Base-by-base conservation (phyloP, 805 yeast species). In the Saturnispora sekii region DNA sequence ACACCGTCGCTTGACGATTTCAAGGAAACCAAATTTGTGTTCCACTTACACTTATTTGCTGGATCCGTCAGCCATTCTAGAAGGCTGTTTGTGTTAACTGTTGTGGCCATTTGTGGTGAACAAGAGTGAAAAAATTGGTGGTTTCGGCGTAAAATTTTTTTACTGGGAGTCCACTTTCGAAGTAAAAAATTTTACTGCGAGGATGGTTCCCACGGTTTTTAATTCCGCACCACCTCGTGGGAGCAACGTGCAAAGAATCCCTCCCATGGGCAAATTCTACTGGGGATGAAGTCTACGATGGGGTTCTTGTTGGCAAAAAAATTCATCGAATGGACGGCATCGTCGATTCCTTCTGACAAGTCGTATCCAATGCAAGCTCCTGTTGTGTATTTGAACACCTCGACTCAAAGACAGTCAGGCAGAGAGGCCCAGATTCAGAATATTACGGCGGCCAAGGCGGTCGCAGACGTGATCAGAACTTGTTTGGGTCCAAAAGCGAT, bases 391-490 rank as follows among this genome's bases (percentile, higher is more conserved):
- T 73, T 83, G 79, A 83, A 90, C 70, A 84, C 97, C 26, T 76
- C 85, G 42, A 84, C 89, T 50, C 95, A 87, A 62, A 81, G 98
- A 60, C 95, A 93, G 62, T 80, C 88, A 33, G 98, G 98, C 38
- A 87, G 97, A 55, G 88, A 88, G 64, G 99, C 99, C 2, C 99
- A 93, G 67, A 74, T 86, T 50, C 85, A 96, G 50, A 94, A 93
- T 62, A 90, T 93, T 67, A 87, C 97, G 5, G 98, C 99, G 4
- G 99, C 99, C n/a, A 93, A 93, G 61, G 96, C 98, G 2, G 97
- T 90, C 35, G 94, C 97, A 0, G 98, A 93, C 64, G 90, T 93
- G 59, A 87, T 93, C 56, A 77, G 98, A 64, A 93, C 98, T 21
- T 93, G 99, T 74, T 72, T 93, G 49, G 99, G 99, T 15, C 99